A percentile compares a stretch with the other conserved stretches of the same genome.
These are phyloP conservation scores for Vitis hybrid DNA, from an alignment of 177 flowering plant genomes.

Conservation along the genomic window DNA sequence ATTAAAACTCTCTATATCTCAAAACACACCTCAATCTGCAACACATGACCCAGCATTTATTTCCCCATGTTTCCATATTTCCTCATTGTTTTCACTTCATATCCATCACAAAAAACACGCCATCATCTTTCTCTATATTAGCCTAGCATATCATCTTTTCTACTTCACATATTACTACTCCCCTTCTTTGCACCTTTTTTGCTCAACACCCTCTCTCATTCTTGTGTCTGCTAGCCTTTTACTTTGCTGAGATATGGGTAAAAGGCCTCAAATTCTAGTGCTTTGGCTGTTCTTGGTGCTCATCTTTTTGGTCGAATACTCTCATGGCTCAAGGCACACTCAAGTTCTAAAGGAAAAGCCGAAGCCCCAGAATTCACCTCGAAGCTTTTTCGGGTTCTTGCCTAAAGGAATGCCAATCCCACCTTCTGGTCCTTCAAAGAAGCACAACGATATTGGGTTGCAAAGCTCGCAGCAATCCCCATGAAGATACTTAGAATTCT, in stretches of 20 bases:
- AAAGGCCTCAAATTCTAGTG: conserved; percentile 4
- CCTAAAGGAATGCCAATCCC: conserved; percentile 36
- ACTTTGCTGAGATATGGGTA: background rate
- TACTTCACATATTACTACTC: too few relatives aligned
- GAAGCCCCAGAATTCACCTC: background rate
- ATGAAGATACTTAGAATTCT: conserved; percentile 2
- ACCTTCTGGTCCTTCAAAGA: conserved; percentile 39
- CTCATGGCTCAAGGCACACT: conserved; percentile 17
- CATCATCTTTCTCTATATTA: background rate
- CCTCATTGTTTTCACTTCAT: conserved; percentile 8
- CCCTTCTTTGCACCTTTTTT: background rate
- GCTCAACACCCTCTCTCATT: conserved; percentile 1
- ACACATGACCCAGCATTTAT: conserved; percentile 26
- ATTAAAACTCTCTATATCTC: background rate
- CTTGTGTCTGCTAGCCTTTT: background rate
- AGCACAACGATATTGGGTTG: conserved; percentile 32
- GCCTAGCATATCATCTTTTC: background rate
- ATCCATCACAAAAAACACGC: background rate
- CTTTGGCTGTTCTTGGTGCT: conserved; percentile 12
- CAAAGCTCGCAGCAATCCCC: conserved; percentile 14
- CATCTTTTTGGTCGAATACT: conserved; percentile 5
- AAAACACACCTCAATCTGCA: conserved; percentile 1
- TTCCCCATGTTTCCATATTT: conserved; percentile 25
- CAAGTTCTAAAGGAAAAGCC: conserved; percentile 26
- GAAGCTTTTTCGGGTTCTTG: conserved; percentile 18